Evolutionary conservation across 257 asterid species (phyloP).

Genomic region (Paulownia fortunei): DNA sequence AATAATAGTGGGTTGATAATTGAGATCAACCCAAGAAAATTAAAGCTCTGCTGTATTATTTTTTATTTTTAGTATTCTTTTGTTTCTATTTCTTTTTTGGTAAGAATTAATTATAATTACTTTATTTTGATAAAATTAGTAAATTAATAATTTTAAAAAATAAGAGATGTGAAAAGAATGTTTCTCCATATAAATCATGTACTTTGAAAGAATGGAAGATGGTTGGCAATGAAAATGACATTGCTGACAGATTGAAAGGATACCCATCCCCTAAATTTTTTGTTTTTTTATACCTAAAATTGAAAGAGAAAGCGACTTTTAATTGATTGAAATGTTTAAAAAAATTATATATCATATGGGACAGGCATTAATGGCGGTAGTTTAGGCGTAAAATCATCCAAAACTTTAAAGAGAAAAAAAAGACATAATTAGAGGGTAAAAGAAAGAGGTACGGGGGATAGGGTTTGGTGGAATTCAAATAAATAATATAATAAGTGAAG

Average conservation of each 20-base stretch:
- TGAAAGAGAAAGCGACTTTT: not conserved
- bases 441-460: not conserved
- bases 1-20: not conserved
- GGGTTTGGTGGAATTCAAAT: not conserved
- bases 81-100: too few species aligned
- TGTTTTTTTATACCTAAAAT: not conserved
- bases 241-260: not conserved
- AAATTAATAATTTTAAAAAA: too few species aligned
- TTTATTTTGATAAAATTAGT: too few species aligned
- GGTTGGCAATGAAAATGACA: constrained; percentile 13
- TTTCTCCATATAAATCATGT: not conserved
- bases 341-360: not conserved
- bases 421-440: not conserved
- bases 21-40: too few species aligned
- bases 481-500: too few species aligned
- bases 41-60: too few species aligned
- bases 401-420: not conserved
- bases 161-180: not conserved
- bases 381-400: constrained; percentile 27
- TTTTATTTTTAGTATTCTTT: too few species aligned
- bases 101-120: too few species aligned
- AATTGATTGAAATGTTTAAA: not conserved
- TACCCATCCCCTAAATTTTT: not conserved
- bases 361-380: constrained; percentile 12
- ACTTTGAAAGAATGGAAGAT: not conserved